A percentile compares a stretch with the other conserved stretches of the same genome.
phyloP scores from a whole-genome alignment of 148 eudicot genomes.

The Vaccinium darrowii region DNA sequence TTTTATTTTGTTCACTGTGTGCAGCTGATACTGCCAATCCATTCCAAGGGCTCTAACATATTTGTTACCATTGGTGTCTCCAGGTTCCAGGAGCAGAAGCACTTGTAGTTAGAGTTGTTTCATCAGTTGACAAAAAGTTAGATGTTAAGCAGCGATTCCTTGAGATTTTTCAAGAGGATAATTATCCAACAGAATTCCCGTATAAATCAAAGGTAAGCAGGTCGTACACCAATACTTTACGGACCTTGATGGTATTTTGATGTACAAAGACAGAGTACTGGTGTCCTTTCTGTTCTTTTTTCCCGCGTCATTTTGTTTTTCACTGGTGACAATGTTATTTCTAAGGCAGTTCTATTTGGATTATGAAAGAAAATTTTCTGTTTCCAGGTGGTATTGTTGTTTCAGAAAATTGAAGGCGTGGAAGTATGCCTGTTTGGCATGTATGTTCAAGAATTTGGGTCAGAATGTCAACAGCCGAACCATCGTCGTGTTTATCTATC shows the following conservation, averaged over 20 bases:
- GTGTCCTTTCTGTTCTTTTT: background rate
- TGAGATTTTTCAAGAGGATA: slow-evolving; percentile 84
- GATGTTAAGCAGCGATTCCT: slow-evolving; percentile 90
- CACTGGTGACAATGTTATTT: background rate
- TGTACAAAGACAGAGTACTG: background rate
- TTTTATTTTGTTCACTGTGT: slow-evolving; percentile 7
- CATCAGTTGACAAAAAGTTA: slow-evolving; percentile 96
- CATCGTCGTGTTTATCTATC: slow-evolving; percentile 95
- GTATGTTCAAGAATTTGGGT: slow-evolving; percentile 99
- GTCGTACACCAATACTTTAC: background rate
- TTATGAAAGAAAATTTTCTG: slow-evolving; percentile 2
- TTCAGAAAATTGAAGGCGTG: slow-evolving; percentile 96
- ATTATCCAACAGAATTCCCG: slow-evolving; percentile 76
- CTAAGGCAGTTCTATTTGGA: background rate
- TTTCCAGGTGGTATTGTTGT: slow-evolving; percentile 77
- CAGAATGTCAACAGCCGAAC: slow-evolving; percentile 87
- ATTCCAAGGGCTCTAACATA: background rate
- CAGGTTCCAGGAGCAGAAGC: slow-evolving; percentile 96
- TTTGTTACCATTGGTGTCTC: slow-evolving; percentile 12
- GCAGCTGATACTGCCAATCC: background rate
- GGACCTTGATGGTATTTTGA: background rate
- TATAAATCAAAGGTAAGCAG: slow-evolving; percentile 89
- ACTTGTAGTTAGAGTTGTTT: slow-evolving; percentile 90
- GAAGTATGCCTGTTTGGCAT: slow-evolving; percentile 99
- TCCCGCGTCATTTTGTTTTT: background rate